These are phyloP conservation scores for Halteria grandinella DNA, from an alignment of 73 alveolate genomes.

Conservation along the genomic window DNA sequence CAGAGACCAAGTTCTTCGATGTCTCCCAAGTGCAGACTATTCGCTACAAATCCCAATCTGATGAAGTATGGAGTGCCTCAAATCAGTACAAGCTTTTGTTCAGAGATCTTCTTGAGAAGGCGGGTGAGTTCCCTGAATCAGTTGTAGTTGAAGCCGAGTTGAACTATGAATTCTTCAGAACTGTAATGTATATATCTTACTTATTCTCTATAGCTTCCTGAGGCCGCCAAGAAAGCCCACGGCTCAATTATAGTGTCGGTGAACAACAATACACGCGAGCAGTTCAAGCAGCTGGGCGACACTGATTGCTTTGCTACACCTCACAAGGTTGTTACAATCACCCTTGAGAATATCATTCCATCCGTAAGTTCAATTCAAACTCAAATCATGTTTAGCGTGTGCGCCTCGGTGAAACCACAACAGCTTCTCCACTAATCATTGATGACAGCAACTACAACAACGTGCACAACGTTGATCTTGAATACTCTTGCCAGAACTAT, in stretches of 20 bases:
- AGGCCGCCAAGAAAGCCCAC: not conserved
- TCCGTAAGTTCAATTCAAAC: not conserved
- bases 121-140: not conserved
- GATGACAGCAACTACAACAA: not conserved
- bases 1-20: conserved; percentile 54
- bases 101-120: not conserved
- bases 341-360: not conserved
- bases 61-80: conserved; percentile 25
- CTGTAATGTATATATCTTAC: not conserved
- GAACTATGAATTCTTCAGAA: conserved; percentile 17
- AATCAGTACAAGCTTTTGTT: conserved; percentile 1
- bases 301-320: conserved; percentile 7
- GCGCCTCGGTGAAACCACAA: conserved; percentile 41
- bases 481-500: conserved; percentile 39
- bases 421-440: not conserved
- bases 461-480: not conserved
- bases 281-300: not conserved
- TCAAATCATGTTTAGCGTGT: not conserved
- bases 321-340: not conserved
- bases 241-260: not conserved
- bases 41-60: conserved; percentile 17
- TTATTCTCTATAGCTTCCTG: not conserved
- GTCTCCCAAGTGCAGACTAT: conserved; percentile 23
- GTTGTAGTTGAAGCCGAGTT: not conserved
- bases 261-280: not conserved